Conservation (phyloP, 306 rosid genomes). For the Trifolium pratense region DNA sequence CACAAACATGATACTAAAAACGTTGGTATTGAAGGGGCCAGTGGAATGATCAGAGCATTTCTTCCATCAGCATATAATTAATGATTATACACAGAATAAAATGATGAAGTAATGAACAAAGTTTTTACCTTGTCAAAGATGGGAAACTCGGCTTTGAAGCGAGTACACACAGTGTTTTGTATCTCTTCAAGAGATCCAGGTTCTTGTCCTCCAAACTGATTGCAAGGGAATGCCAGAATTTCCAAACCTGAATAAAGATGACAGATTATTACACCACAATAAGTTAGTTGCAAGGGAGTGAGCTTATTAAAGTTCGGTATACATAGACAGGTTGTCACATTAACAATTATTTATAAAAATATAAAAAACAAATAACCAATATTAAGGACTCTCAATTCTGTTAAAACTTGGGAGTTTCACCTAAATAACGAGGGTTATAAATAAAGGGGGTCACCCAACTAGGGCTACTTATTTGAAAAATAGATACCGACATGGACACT, state of each 20-base stretch:
- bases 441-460: background rate
- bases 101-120: background rate
- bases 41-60: slow-evolving; percentile 14
- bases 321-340: background rate
- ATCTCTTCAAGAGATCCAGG: slow-evolving; percentile 91
- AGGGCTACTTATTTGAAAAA: background rate
- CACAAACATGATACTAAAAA: slow-evolving; percentile 24
- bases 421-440: background rate
- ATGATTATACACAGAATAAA: too few species aligned
- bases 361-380: background rate
- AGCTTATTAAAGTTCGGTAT: background rate
- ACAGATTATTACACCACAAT: background rate
- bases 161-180: slow-evolving; percentile 83
- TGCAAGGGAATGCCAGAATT: slow-evolving; percentile 96
- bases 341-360: background rate
- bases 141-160: slow-evolving; percentile 94
- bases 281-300: background rate
- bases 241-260: slow-evolving; percentile 64
- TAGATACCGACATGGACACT: background rate
- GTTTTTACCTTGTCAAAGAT: slow-evolving; percentile 82
- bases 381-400: background rate
- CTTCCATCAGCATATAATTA: background rate
- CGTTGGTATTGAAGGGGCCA: background rate
- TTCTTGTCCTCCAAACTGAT: slow-evolving; percentile 97
- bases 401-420: background rate